These are phyloP conservation scores for Amauroascus verrucosus DNA, from an alignment of 2,329 filamentous ascomycete genomes.

Conservation along the genomic window DNA sequence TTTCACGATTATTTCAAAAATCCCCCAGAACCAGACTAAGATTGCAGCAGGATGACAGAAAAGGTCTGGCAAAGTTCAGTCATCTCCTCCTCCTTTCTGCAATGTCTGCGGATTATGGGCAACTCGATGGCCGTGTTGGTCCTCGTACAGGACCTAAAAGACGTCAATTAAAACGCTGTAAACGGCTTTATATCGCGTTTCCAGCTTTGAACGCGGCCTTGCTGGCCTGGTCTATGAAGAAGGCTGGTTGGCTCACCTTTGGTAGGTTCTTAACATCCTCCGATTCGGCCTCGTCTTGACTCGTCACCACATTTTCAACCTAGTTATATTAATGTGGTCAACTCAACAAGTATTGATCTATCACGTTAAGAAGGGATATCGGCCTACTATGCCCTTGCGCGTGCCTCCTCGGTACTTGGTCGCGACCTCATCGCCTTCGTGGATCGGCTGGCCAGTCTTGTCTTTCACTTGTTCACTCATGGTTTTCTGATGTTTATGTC, in stretches of 20 bases:
- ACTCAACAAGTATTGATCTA: too few relatives aligned
- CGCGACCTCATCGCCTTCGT: constrained; percentile 6
- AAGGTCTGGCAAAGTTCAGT: background rate
- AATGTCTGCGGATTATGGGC: constrained; percentile 10
- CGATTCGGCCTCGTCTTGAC: background rate
- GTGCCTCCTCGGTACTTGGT: constrained; percentile 2
- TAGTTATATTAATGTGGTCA: background rate
- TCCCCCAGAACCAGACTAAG: too few relatives aligned
- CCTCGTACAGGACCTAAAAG: background rate
- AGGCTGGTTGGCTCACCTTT: background rate
- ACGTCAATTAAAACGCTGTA: background rate
- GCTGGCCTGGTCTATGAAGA: too few relatives aligned
- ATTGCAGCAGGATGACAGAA: too few relatives aligned
- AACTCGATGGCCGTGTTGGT: constrained; percentile 9
- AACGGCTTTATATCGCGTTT: too few relatives aligned
- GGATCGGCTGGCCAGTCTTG: constrained; percentile 4
- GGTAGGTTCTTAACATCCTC: constrained; percentile 8
- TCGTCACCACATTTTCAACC: constrained; percentile 7
- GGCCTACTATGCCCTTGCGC: background rate
- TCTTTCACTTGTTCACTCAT: constrained; percentile 4
- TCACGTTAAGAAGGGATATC: too few relatives aligned
- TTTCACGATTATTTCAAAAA: too few relatives aligned
- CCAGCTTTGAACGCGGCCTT: too few relatives aligned
- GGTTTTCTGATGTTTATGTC: background rate
- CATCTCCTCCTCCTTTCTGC: background rate